Base-by-base conservation (phyloP, 192 early-diverging fungal genomes). In the Backusella sp. region DNA sequence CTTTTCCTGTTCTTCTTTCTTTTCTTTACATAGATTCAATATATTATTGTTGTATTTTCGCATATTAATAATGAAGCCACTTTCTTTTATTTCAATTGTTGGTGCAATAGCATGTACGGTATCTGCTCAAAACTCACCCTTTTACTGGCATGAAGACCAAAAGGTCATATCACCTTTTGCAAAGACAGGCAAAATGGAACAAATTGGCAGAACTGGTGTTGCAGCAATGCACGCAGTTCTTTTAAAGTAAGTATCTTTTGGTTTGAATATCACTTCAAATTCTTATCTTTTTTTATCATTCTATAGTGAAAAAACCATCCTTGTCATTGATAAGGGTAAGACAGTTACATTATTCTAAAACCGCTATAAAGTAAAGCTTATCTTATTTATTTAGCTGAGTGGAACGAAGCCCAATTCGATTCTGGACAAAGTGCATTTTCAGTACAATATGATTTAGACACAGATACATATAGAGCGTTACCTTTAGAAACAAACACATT, bases 401-500 rank as follows among this genome's bases (percentile, higher is more conserved):
- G 80, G 78, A 85, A 86, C 70, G 82, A 86, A 70, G 88, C 86
- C 6, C 78, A 80, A 15, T 82, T 85, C 21, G 79, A 84, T 34
- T 74, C 78, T 30, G 86, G 86, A 8, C 74, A 39, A 67, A 83
- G 78, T 23, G 88, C 84, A 49, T 84, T 77, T 36, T 77, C 82
- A 21, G 81, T 77, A 52, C 80, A 86, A 68, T 89, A 87, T 66
- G 84, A 89, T 81, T 23, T 89, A 17, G 65, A 76, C 0, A 86
- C 82, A 34, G 85, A 85, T 59, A 56, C 72, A 6, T 86, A 82
- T 72, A 71, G 88, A 37, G 67, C 80, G 19, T 34, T 89, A 41
- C 80, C 84, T n/a, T 65, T 89, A 6, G 67, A 79, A 28, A 87
- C 88, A 59, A 89, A 89, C 56, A 87, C 88, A 8, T 89, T 89